Conservation (phyloP, 2,329 filamentous ascomycete species). For the Lithohypha guttulata region DNA sequence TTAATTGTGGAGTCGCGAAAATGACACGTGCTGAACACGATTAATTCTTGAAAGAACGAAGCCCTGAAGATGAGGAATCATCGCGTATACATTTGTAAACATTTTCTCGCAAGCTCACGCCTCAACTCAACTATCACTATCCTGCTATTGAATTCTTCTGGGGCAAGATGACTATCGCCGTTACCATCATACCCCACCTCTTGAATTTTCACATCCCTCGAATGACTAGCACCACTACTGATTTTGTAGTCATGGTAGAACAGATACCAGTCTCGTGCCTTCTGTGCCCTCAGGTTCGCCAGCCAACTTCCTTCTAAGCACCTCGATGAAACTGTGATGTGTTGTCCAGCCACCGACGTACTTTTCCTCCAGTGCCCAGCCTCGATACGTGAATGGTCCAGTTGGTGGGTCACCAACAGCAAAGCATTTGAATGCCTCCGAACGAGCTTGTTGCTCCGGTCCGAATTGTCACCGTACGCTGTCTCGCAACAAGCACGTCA, state of each 20-base stretch:
- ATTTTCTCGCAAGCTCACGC: neutral
- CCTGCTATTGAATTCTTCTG: neutral
- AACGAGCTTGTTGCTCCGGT: no score
- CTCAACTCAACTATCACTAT: neutral
- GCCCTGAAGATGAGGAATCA: no score
- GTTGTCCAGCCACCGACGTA: slow-evolving; percentile 67
- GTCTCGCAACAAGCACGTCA: no score
- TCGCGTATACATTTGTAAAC: neutral
- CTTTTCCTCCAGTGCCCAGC: slow-evolving; percentile 57
- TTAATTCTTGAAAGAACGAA: no score
- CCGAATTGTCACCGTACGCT: no score
- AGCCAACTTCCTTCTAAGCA: slow-evolving; percentile 37
- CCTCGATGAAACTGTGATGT: slow-evolving; percentile 69
- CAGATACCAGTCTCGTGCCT: slow-evolving; percentile 52
- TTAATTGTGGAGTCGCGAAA: no score
- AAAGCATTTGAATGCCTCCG: no score
- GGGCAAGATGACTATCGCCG: neutral
- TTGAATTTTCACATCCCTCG: slow-evolving; percentile 62
- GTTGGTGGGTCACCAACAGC: slow-evolving; percentile 53
- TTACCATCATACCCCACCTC: slow-evolving; percentile 59
- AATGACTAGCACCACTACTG: slow-evolving; percentile 57
- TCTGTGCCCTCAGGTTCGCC: neutral
- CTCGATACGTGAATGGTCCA: slow-evolving; percentile 63
- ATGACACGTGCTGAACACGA: no score
- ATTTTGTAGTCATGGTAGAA: slow-evolving; percentile 67